Base-by-base conservation (phyloP, 1,139 yeast species). In the Taphrina deformans region DNA sequence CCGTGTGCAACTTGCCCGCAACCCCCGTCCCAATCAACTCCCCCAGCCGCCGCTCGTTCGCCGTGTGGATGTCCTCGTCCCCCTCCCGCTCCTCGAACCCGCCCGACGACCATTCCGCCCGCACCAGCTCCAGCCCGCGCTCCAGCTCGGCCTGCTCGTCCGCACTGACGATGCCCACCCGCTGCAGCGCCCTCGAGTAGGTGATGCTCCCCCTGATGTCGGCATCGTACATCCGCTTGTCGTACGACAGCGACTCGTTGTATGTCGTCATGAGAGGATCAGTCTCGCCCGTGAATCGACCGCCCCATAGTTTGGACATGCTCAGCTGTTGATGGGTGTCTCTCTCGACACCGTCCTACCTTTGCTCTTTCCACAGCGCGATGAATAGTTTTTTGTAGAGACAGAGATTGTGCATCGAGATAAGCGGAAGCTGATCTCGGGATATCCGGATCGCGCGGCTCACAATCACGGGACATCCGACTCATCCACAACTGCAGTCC, bases 11-110 rank as follows among this genome's bases (percentile, higher is more conserved):
- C 74, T 93, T 93, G 59, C 99, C 99, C 48, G 98, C 89, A 75
- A 93, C 92, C 67, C 85, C 85, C 73, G 85, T 87, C 65, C 99
- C 99, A 72, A 93, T 93, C 64, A 93, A 79, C 77, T 93, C 99
- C 53, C 99, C 99, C 69, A 93, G 80, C 74, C 99, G 84, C 79
- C 99, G 88, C 79, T 93, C 99, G 75, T 93, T 93, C 61, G 99
- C 99, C 56, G 99, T 93, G 76, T 93, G 99, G 71, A 93, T 93
- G 75, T 93, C 99, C 77, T 93, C 99, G 76, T 93, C 99, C 56
- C 96, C 96, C 9, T 89, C 84, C 75, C 90, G 88, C 76, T 89
- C 96, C 35, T 81, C 88, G 76, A 93, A 93, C 44, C 77, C 78
- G 56, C 83, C 85, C n/a, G 76, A 73, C 35, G 79, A 82, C 99